Base-by-base conservation (phyloP, 2,329 filamentous ascomycete species). In the Hortaea werneckii region DNA sequence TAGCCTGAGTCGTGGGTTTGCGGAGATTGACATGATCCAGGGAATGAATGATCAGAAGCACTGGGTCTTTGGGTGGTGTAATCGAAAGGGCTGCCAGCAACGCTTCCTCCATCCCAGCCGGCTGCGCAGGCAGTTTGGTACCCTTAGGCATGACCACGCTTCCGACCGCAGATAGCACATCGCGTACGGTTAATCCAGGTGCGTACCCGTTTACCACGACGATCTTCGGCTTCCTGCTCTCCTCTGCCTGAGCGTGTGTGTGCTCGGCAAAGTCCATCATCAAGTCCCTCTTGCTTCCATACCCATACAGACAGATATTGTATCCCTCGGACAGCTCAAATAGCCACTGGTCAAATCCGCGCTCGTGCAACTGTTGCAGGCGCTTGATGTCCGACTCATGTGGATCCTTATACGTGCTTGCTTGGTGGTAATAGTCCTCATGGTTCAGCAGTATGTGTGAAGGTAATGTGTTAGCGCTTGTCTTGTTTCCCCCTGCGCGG, bases 281-380 rank as follows among this genome's bases (percentile, higher is more conserved):
- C 1, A 96, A 76, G 3, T 72, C 68, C 30, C 85, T 76, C 66
- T 98, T 98, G 2, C 88, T 94, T 1, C 92, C 92, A 62, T 87
- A 94, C 29, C 92, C 92, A 62, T 94, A 95, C 0, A 95, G 69
- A 61, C 92, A 95, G 43, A 96, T 72, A 58, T 86, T 88, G 71
- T 95, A 96, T 20, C 82, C 81, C 62, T 95, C 80, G 5, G 80
- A 74, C 11, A 96, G 76, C 69, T 98, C 92, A 62, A 96, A 95
- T 0, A 77, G 70, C 92, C 92, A 98, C 62, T 96, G 92, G 1
- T 83, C 77, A 62, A 95, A 96, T 0, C 85, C 87, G 50, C 84
- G 79, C 39, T 79, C 72, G 61, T 96, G 90, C 20, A 95, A 67
- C 5, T 79, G 76, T 54, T 85, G 74, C 27, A 98, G 71, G 52